Base-by-base conservation (phyloP, 257 asterid genomes). In the Cinchona pubescens region DNA sequence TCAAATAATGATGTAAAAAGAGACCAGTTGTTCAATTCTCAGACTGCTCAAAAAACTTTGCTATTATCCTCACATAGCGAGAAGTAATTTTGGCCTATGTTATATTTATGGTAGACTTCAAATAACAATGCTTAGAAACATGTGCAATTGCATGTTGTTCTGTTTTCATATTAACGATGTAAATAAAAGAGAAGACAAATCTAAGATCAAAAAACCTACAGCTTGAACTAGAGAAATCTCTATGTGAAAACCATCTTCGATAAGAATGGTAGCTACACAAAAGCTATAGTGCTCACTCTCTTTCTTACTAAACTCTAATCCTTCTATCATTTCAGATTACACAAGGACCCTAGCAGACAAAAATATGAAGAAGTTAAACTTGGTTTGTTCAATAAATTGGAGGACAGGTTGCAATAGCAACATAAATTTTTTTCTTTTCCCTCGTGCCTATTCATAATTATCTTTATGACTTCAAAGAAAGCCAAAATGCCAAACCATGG, bases 1-100 rank as follows among this genome's bases (percentile, higher is more conserved):
- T 88, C 40, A 81, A 85, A 78, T 80, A 71, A 72, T 10, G 14
- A 56, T n/a, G 29, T 27, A 25, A 32, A 7, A 51, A 37, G n/a
- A 42, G 53, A 42, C 42, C 40, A 59, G 72, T 46, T 29, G 53
- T 72, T 58, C 16, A 60, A 43, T 63, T 46, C 60, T 59, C 27
- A 40, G 61, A 53, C 55, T 32, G 67, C 59, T 32, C 59, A 62
- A 4, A 5, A n/a, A 53, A 35, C 64, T 62, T 25, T 38, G 62
- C 63, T 16, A 23, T 48, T 30, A 27, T 34, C 59, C 25, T 21
- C 5, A 15, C 19, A 53, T 19, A 53, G 68, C 16, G 7, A 23
- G 4, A 12, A 32, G 19, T 14, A 53, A 67, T 34, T 25, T 64
- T 42, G 42, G 25, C 75, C 14, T 18, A 27, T 18, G 34, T 32